Evolutionary conservation across 176 grass and related monocot species (phyloP).

Genomic region (Metroxylon sagu): DNA sequence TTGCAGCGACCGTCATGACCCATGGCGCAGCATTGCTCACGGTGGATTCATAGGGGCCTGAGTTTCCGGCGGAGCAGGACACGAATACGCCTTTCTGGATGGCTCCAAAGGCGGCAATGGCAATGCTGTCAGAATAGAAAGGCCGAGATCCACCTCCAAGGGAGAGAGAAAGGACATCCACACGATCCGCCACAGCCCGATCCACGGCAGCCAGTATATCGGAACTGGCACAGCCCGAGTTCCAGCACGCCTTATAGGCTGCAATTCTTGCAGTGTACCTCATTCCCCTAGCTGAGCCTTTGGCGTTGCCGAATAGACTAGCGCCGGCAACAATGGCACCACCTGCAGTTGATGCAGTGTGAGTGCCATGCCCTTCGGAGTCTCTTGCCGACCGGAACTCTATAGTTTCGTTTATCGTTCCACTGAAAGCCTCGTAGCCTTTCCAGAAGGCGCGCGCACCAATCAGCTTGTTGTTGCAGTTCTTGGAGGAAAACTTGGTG

Average conservation of each 20-base stretch:
- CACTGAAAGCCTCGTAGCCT: conserved; percentile 1
- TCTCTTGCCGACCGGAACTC: conserved; percentile 6
- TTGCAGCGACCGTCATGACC: conserved; percentile 18
- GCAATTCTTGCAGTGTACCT: conserved; percentile 1
- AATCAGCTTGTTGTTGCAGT: conserved; percentile 11
- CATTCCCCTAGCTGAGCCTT: conserved; percentile 2
- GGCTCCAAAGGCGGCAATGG: conserved; percentile 11
- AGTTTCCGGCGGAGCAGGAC: conserved; percentile 16
- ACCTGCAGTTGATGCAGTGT: conserved; percentile 17
- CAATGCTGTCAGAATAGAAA: not conserved
- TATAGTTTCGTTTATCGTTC: not conserved
- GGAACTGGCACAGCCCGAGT: not conserved
- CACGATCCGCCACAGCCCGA: conserved; percentile 6
- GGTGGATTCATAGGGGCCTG: not conserved
- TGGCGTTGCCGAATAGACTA: not conserved
- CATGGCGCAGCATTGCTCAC: conserved; percentile 11
- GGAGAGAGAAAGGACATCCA: conserved; percentile 17
- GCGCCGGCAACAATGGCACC: conserved; percentile 2
- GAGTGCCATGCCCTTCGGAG: conserved; percentile 9
- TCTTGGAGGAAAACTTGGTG: not conserved
- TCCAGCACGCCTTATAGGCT: conserved; percentile 8
- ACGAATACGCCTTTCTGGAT: conserved; percentile 6
- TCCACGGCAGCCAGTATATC: conserved; percentile 14
- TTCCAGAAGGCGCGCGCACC: conserved; percentile 10
- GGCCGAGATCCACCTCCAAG: not conserved